Conservation (phyloP, 2,329 filamentous ascomycete species). For the Microthyrium microscopicum region DNA sequence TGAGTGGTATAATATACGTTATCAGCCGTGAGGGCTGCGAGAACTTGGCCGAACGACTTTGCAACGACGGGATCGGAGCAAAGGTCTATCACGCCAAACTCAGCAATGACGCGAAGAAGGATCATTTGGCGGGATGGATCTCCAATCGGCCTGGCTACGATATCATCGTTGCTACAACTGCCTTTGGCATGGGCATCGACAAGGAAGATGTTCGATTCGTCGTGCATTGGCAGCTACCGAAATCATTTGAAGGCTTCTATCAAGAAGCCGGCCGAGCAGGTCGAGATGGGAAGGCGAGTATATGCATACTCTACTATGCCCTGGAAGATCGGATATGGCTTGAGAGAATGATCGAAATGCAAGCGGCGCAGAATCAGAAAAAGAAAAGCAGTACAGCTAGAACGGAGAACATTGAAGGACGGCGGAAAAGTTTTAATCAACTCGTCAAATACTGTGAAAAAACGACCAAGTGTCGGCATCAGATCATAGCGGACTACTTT, state of each 20-base stretch:
- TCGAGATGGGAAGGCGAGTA: conserved; percentile 70
- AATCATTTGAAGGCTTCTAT: conserved; percentile 90
- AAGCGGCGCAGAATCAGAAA: conserved; percentile 27
- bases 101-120: conserved; percentile 47
- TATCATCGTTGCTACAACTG: conserved; percentile 86
- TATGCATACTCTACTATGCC: conserved; percentile 83
- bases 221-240: conserved; percentile 83
- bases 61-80: conserved; percentile 53
- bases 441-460: conserved; percentile 72
- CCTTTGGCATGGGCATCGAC: conserved; percentile 96
- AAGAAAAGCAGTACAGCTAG: conserved; percentile 20
- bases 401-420: conserved; percentile 21
- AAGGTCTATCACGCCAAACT: conserved; percentile 58
- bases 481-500: conserved; percentile 60
- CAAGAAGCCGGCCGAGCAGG: conserved; percentile 89
- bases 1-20: conserved; percentile 68
- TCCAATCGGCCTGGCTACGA: conserved; percentile 62
- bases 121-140: conserved; percentile 56
- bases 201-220: conserved; percentile 92
- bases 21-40: conserved; percentile 62
- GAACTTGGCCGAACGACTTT: conserved; percentile 46
- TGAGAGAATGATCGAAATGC: conserved; percentile 31
- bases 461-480: conserved; percentile 56
- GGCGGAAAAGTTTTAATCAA: conserved; percentile 30
- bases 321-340: conserved; percentile 70